Base-by-base conservation (phyloP, 2,329 filamentous ascomycete genomes). In the Pezicula rhizophila region DNA sequence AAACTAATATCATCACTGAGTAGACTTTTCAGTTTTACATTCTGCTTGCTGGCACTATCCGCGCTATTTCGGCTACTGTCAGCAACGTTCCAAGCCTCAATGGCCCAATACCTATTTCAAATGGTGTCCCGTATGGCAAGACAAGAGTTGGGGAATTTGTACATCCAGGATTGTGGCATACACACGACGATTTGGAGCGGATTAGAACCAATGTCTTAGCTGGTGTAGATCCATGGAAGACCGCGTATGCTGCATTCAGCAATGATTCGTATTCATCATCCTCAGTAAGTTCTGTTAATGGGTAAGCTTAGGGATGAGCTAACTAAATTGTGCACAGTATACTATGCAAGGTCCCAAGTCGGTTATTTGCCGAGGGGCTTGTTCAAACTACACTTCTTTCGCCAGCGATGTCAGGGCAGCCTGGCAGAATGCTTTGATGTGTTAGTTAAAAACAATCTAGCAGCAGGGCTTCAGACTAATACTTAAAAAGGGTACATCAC, bases 141-240 rank as follows among this genome's bases (percentile, higher is more conserved):
- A 76, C 75, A 51, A 71, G 68, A 65, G 78, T 79, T n/a, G 45
- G 47, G 33, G 59, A 64, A 5, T 66, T 66, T 34, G 46, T 62
- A 2, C 63, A 65, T 44, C 63, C 63, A 1, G 63, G 63, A 8
- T 49, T 66, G 6, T 66, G 63, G 62, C 63, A 66, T 48, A 63
- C 62, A 1, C 63, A 66, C 37, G 60, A 64, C 42, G 63, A 66
- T 39, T 46, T 66, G 5, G 63, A 66, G 39, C 53, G 59, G 11
- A 65, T 66, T 26, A 49, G 60, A 26, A 40, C 49, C 7, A 57
- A 57, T n/a, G 60, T 65, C 11, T 47, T 43, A 4, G 28, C 40
- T 25, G 42, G 42, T 3, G 63, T 76, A 76, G 49, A 74, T 71
- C 60, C 76, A 75, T 23, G 75, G 75, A 23, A 77, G 54, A 37